Percentiles rank a stretch among this genome's conserved stretches.
phyloP scores from a whole-genome alignment of 805 yeast genomes.

The Metschnikowia santaceciliae region DNA sequence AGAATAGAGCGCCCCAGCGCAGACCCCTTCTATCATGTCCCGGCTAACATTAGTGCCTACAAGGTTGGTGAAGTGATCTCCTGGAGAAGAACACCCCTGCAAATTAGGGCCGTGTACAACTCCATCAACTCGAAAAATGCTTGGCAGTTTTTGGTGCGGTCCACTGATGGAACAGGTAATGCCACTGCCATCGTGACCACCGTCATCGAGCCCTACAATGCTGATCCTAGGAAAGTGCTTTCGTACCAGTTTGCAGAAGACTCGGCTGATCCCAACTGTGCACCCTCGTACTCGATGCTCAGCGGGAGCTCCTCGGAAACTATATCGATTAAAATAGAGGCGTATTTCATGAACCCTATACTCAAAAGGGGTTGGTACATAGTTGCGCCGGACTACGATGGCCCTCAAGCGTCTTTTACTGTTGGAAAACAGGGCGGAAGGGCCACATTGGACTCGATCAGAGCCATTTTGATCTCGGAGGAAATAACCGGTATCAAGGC shows the following conservation, averaged over 20 bases:
- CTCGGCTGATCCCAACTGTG: slow-evolving; percentile 18
- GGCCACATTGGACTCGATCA: slow-evolving; percentile 27
- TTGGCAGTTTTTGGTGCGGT: slow-evolving; percentile 24
- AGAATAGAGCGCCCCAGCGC: slow-evolving; percentile 2
- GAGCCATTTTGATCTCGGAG: slow-evolving; percentile 22
- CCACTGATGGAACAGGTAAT: slow-evolving; percentile 19
- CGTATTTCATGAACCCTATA: slow-evolving; percentile 10
- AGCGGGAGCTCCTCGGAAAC: slow-evolving; percentile 13
- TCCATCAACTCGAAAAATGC: slow-evolving; percentile 10
- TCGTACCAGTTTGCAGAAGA: slow-evolving; percentile 21
- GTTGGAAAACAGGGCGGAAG: slow-evolving; percentile 30
- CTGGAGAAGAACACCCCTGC: slow-evolving; percentile 6
- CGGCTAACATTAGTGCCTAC: slow-evolving; percentile 6
- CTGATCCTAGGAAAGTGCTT: slow-evolving; percentile 20
- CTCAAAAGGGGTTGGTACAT: slow-evolving; percentile 31
- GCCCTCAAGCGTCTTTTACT: slow-evolving; percentile 28
- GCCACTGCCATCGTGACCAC: slow-evolving; percentile 22
- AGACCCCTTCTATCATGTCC: slow-evolving; percentile 10
- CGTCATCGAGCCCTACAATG: slow-evolving; percentile 20
- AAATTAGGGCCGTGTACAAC: slow-evolving; percentile 4
- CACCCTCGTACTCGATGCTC: slow-evolving; percentile 20
- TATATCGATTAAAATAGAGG: slow-evolving; percentile 16
- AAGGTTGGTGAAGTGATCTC: slow-evolving; percentile 9
- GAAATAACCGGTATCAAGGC: slow-evolving; percentile 19
- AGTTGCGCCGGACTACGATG: slow-evolving; percentile 33